Base-by-base conservation (phyloP, 805 yeast species). In the Ascoidea asiatica region DNA sequence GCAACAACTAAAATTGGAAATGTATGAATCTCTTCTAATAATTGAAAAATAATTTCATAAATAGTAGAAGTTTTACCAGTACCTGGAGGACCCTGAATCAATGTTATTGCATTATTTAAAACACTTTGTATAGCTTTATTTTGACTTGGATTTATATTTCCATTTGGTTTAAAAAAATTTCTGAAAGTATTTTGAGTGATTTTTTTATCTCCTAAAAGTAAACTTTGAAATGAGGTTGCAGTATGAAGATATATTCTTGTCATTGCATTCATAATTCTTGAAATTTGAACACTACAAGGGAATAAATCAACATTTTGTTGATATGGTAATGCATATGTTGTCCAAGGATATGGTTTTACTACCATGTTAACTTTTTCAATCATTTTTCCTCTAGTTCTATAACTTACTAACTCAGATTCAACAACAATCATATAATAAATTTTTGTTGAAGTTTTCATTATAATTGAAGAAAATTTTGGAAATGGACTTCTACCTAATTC, bases 81-180 rank as follows among this genome's bases (percentile, higher is more conserved):
- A 13, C 89, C 90, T 2, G 89, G 89, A 1, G 90, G 90, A 2
- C 89, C 90, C 58, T 81, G 89, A 18, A 82, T 65, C 17, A 81
- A 52, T 2, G 78, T 76, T 38, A 68, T 71, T 19, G 70, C 63
- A 53, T 65, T 75, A 54, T 66, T 71, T 46, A 69, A 58, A 5
- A 68, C 78, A 39, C 76, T 71, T 48, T 75, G 78, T 38, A 65
- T 45, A 5, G 80, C 79, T 29, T 65, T 64, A 49, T 73, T 73
- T 48, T 77, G 84, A 0, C 83, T 77, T 5, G 68, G 73, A 53
- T 77, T 77, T 48, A 77, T 67, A 1, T 67, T 56, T n/a, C 63
- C 67, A 1, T 74, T 62, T 49, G 70, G 74, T 46, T 65, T 69
- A 44, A 77, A 61, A 50, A 64, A 65, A 57, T 79, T 80, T 39